Percentiles rank a stretch among this genome's conserved stretches.
Evolutionary conservation across 177 flowering plant genomes (phyloP).

Genomic region (Vitis hybrid): DNA sequence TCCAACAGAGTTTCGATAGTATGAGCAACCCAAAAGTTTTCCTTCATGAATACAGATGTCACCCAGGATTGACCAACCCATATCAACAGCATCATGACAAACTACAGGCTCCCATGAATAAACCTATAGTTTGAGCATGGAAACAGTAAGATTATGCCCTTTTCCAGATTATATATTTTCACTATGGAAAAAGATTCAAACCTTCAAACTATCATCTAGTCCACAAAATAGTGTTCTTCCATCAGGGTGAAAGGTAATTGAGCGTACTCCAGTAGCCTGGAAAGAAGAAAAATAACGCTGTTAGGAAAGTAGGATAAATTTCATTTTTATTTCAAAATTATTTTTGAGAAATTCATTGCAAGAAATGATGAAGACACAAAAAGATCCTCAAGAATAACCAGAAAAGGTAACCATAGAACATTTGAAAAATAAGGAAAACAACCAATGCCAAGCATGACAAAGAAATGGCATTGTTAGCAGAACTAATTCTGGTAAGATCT

Average conservation of each 20-base stretch:
- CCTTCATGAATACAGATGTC: conserved; percentile 84
- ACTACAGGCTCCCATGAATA: conserved; percentile 97
- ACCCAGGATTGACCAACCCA: conserved; percentile 92
- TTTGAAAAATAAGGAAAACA: neutral
- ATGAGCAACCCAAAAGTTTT: conserved; percentile 84
- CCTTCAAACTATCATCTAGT: conserved; percentile 80
- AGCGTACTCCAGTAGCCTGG: conserved; percentile 81
- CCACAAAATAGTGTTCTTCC: conserved; percentile 92
- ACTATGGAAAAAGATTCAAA: conserved; percentile 15
- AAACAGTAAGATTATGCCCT: neutral
- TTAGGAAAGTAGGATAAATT: neutral
- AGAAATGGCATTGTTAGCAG: neutral
- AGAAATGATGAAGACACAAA: neutral
- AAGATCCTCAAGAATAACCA: neutral
- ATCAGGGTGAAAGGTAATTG: conserved; percentile 88
- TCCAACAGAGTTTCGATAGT: conserved; percentile 70
- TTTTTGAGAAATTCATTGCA: neutral
- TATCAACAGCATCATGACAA: conserved; percentile 82
- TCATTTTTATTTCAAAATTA: neutral
- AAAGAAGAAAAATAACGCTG: conserved; percentile 9
- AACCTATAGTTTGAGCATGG: conserved; percentile 48
- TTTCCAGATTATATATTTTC: neutral
- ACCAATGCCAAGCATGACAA: neutral
- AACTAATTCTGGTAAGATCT: neutral
- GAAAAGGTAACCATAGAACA: neutral